Base-by-base conservation (phyloP, 805 yeast genomes). In the Myxozyma kluyveri region DNA sequence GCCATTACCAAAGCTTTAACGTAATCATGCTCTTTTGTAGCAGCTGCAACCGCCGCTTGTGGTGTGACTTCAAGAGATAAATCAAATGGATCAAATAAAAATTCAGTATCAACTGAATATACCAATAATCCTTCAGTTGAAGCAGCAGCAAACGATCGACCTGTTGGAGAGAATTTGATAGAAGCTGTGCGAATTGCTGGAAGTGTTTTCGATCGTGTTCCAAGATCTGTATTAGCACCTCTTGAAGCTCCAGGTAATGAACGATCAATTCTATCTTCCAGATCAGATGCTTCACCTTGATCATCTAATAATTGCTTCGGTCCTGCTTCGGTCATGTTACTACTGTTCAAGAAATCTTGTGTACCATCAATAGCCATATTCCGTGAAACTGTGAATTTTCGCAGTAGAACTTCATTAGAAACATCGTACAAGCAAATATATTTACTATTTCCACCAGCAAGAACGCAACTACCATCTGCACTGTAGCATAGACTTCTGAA, bases 281-380 rank as follows among this genome's bases (percentile, higher is more conserved):
- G 69, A 65, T 89, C 96, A 4, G 93, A 85, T 45, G 82, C 77
- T 56, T 91, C 96, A 23, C 96, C 97, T 56, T 80, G 85, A 39
- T 82, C 77, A 67, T 93, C 98, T 45, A 93, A 80, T 56, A 86
- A 69, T 61, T 84, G 95, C 41, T 86, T 64, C 1, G 93, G 81
- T 0, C 97, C 97, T 1, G 86, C 95, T 52, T 88, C 96, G 4
- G 95, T 86, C 78, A 93, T 78, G 62, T 79, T 82, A 45, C 79
- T 78, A 64, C 96, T 86, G 70, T 91, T 93, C 59, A 93, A 74
- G 58, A 77, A 71, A 57, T 84, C 83, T 61, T 80, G 72, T 0
- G 98, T 91, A 64, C 99, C 99, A 62, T 91, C 89, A 41, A 93
- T 69, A 23, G 84, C 80, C 96, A 93, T 88, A 68, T 93, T 93